Base-by-base conservation (phyloP, 768 basidiomycete species). In the Thelephora aurantiotincta region DNA sequence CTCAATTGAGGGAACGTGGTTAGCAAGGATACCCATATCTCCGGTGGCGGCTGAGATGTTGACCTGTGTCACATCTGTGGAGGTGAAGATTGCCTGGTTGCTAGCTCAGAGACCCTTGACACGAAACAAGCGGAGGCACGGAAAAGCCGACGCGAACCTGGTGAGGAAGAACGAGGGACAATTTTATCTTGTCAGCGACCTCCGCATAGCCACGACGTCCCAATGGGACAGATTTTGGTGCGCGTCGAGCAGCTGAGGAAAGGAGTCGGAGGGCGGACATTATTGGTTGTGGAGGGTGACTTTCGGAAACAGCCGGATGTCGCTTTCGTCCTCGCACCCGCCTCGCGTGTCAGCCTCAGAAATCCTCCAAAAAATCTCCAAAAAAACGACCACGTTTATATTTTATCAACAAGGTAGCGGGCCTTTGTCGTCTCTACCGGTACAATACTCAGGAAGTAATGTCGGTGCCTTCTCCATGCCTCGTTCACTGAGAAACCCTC, bases 21-120 rank as follows among this genome's bases (percentile, higher is more conserved):
- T 96, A 57, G 94, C 90, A 51, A 99, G 81, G 58, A 99, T 88
- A 73, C 96, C 96, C 92, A 98, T 97, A 67, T 97, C 93, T 59
- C 96, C 96, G 2, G 89, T 82, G 48, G 82, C 88, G 35, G 92
- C 96, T 33, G 92, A 70, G 57, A 97, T 70, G 70, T 97, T 97
- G 56, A 99, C 94, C 66, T 98, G 94, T 18, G 87, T 78, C 50
- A 97, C 94, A 64, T 93, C 93, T 57, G 78, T 65, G 19, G 92
- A 91, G 51, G 76, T 78, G 77, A 80, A 97, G 64, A 99, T 80
- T 47, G 92, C 72, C 94, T 99, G 59, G 26, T 54, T 47, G 26
- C 45, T 46, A 18, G 43, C 38, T 33, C 46, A 48, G 43, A 47
- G 33, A 44, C 44, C 35, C 41, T 34, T 20, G n/a, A 43, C 16